phyloP scores from a whole-genome alignment of 768 basidiomycete species.

The Tylopilus plumbeoviolaceoides region DNA sequence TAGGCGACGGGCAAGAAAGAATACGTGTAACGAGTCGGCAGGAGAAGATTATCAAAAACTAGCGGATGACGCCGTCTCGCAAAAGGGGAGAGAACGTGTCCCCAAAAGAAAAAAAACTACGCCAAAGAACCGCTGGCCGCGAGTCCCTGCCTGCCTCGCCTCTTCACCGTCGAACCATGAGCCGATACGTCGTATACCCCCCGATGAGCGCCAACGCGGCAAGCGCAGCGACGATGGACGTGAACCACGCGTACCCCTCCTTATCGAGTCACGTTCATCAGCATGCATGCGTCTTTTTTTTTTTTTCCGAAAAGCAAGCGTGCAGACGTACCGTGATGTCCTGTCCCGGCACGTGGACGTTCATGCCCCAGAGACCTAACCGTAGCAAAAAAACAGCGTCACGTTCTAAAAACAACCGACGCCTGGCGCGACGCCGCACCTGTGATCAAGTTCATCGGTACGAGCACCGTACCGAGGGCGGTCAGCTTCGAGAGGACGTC shows the following conservation, averaged over 20 bases:
- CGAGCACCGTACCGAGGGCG: conserved; percentile 93
- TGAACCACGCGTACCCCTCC: conserved; percentile 76
- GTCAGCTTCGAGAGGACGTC: conserved; percentile 97
- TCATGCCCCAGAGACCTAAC: conserved; percentile 96
- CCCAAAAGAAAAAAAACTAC: background rate
- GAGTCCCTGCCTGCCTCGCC: background rate
- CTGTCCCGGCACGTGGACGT: conserved; percentile 93
- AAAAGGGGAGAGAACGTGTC: too few species aligned
- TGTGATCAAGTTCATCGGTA: conserved; percentile 96
- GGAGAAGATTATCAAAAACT: background rate
- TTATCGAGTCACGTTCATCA: background rate
- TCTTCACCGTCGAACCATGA: conserved; percentile 52
- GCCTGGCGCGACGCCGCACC: conserved; percentile 40
- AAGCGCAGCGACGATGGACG: conserved; percentile 76
- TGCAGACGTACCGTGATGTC: conserved; percentile 39
- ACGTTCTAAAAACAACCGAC: background rate
- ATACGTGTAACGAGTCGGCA: background rate
- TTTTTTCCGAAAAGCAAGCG: background rate
- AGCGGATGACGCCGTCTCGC: too few species aligned
- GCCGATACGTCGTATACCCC: conserved; percentile 72
- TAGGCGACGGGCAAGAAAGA: background rate
- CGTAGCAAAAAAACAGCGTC: background rate
- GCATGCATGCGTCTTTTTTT: background rate
- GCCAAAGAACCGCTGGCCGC: background rate
- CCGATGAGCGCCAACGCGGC: conserved; percentile 79